Base-by-base conservation (phyloP, 306 rosid genomes). In the Hippophae rhamnoides region DNA sequence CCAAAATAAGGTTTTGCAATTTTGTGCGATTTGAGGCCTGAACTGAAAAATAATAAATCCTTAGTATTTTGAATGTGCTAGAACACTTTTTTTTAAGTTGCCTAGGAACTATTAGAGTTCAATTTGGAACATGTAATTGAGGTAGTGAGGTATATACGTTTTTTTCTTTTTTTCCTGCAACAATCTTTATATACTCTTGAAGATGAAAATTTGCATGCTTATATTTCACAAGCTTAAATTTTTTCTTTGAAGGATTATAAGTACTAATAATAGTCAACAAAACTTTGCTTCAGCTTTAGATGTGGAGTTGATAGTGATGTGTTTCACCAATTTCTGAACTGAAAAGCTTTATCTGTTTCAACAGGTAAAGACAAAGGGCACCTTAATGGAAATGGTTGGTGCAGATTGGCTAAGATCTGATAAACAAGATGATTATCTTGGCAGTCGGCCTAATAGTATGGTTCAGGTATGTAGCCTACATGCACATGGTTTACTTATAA, bases 381-480 rank as follows among this genome's bases (percentile, higher is more conserved):
- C 90, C 26, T 57, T 79, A 70, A 86, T 82, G 94, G 81, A 82
- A 73, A 11, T 90, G 81, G 89, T 84, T 41, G 94, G 97, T 52
- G 88, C 79, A 51, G 97, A 90, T 69, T 90, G 97, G 95, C 80
- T 86, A 14, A 56, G 70, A 66, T 80, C 90, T 7, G 75, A 79
- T 66, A 57, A 45, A 47, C 78, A 85, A 77, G 94, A 81, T 81
- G 95, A 84, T 61, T 54, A 84, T 76, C 83, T 90, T 40, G 76
- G 94, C 65, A 61, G 85, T 66, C 94, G 90, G 41, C 79, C 69
- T 8, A 72, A 73, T 45, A 64, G 94, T 72, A 84, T 90, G 45
- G 86, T 82, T 71, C 93, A 86, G 84, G 97, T 47, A 38, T 53
- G 58, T 9, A 45, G 5, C 38, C 41, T 47, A 25, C 12, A 2